Evolutionary conservation across 2,329 filamentous ascomycete genomes (phyloP).

Genomic region (Ascomycota sp.): DNA sequence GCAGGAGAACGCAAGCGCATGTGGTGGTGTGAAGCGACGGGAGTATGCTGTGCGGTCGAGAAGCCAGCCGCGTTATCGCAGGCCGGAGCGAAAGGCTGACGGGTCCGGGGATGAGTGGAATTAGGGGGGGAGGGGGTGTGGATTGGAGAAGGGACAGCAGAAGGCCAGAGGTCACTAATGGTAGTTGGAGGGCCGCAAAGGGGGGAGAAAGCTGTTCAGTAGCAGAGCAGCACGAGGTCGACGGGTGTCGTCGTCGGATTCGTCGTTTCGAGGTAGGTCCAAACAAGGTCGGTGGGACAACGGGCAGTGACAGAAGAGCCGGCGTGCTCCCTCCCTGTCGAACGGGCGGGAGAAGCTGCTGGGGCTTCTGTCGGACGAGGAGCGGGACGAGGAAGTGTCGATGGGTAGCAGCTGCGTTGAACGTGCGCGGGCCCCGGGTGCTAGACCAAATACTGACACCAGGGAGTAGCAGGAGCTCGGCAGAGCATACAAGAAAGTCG

Average conservation of each 20-base stretch:
- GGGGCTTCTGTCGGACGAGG: not conserved
- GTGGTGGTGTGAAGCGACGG: no score
- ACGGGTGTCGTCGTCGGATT: not conserved
- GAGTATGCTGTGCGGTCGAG: not conserved
- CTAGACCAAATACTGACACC: no score
- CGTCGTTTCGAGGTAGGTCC: not conserved
- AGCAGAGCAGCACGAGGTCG: no score
- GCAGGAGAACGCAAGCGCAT: no score
- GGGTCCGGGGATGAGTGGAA: constrained; percentile 3
- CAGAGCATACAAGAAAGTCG: not conserved
- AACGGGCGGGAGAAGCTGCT: not conserved
- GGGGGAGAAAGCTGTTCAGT: constrained; percentile 2
- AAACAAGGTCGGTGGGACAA: not conserved
- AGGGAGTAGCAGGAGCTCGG: not conserved
- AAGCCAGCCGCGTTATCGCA: constrained; percentile 1
- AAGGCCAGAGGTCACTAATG: not conserved
- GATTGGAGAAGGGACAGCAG: not conserved
- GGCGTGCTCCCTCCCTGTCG: not conserved
- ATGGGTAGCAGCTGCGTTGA: not conserved
- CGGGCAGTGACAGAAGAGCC: not conserved
- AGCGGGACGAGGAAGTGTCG: not conserved
- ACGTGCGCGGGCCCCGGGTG: no score
- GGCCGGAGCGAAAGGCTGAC: constrained; percentile 5
- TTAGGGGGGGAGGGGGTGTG: constrained; percentile 1
- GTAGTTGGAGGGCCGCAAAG: not conserved